These are phyloP conservation scores for Hericium erinaceus DNA, from an alignment of 768 basidiomycete species.

Conservation along the genomic window DNA sequence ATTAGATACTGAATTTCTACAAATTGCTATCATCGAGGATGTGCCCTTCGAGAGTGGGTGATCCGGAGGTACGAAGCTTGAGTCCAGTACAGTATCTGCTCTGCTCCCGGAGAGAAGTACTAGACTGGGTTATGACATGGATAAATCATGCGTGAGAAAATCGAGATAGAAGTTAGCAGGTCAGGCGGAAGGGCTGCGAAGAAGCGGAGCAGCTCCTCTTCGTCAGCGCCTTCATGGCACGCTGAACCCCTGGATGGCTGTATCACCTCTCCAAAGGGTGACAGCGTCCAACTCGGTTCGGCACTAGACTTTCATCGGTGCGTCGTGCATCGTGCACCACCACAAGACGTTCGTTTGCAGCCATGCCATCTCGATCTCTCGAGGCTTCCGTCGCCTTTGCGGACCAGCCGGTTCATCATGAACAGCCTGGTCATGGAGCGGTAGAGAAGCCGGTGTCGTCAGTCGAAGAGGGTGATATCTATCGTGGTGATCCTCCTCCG, in stretches of 20 bases:
- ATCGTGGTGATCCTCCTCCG: constrained; percentile 41
- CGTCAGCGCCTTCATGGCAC: neutral
- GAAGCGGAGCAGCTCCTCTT: too few relatives aligned
- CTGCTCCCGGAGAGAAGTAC: too few relatives aligned
- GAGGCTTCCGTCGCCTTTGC: constrained; percentile 5
- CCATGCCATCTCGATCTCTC: neutral
- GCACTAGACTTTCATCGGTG: neutral
- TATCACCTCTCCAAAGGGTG: neutral
- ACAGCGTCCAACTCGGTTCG: neutral
- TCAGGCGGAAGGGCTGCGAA: too few relatives aligned
- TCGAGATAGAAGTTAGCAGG: too few relatives aligned
- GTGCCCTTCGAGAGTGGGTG: too few relatives aligned
- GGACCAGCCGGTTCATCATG: constrained; percentile 1
- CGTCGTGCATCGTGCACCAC: neutral
- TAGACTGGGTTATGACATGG: too few relatives aligned
- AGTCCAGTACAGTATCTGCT: too few relatives aligned
- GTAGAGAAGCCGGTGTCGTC: neutral
- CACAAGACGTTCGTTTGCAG: neutral
- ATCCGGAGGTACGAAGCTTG: too few relatives aligned
- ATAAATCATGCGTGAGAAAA: too few relatives aligned
- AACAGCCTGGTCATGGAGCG: neutral
- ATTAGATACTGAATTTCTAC: too few relatives aligned
- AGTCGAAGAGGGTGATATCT: constrained; percentile 43
- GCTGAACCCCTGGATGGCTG: neutral
- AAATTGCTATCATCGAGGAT: too few relatives aligned